Base-by-base conservation (phyloP, 2,329 filamentous ascomycete genomes). In the Nectriaceae sp. region DNA sequence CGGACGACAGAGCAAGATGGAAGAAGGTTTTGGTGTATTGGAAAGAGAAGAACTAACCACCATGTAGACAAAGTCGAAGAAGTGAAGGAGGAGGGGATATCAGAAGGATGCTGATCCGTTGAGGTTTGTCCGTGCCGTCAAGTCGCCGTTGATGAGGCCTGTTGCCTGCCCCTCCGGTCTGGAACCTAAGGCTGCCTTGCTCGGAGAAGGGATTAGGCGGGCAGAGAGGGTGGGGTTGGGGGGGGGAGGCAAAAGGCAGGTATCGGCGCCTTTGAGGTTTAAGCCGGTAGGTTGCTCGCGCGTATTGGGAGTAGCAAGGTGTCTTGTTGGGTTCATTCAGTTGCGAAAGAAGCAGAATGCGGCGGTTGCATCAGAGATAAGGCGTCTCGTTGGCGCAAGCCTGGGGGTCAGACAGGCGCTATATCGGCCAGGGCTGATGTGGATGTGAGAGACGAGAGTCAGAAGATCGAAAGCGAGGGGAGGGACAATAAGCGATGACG, bases 1-100 rank as follows among this genome's bases (percentile, higher is more conserved):
- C 51, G 53, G 56, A 42, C 47, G 38, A 38, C 22, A 52, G 33
- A 29, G 37, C 46, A 46, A 33, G 38, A 42, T 50, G 41, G 46
- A 49, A 41, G 44, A 24, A 49, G 40, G 38, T 42, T 29, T n/a
- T 21, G 21, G 33, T 43, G 38, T 20, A 45, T 35, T 31, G 45
- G 42, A 41, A 20, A 53, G 40, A 53, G 26, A 42, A 42, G 52
- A 40, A 36, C 33, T 16, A 16, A 36, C 33, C 33, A 36, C 8
- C 33, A 36, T 36, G 24, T 44, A 47, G 42, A 44, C 37, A 47
- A 21, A 33, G 18, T 50, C 21, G 45, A 52, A 26, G n/a, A 36
- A n/a, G 33, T 16, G 33, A 8, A 29, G 6, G 24, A 29, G 24
- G 24, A 29, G 24, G n/a, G n/a, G n/a, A n/a, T n/a, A 29, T 6